phyloP scores from a whole-genome alignment of 2,329 filamentous ascomycete species.

The Curvularia lunata region DNA sequence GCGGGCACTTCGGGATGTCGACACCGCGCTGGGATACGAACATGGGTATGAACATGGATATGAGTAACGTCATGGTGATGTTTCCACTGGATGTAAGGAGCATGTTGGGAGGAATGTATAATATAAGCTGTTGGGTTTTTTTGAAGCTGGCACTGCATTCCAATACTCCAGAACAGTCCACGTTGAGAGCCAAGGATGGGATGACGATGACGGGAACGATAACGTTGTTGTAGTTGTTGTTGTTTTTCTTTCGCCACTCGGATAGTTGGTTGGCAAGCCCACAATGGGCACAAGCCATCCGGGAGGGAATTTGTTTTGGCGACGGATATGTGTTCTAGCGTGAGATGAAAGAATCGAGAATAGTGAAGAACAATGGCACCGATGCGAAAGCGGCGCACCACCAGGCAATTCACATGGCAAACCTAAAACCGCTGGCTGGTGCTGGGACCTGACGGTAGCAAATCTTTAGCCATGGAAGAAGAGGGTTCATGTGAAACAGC shows the following conservation, averaged over 20 bases:
- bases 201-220: background rate
- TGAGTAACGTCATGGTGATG: background rate
- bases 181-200: background rate
- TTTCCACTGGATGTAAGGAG: background rate
- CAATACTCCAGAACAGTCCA: background rate
- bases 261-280: background rate
- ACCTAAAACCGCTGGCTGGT: background rate
- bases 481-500: background rate
- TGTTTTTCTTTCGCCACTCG: background rate
- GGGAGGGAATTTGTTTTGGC: background rate
- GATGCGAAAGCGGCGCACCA: background rate
- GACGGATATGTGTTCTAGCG: background rate
- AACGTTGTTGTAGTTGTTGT: too few species aligned
- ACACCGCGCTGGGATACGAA: background rate
- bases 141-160: background rate
- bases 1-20: background rate
- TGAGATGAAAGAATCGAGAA: background rate
- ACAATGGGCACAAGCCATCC: background rate
- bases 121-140: background rate
- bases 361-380: background rate
- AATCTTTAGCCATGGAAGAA: background rate
- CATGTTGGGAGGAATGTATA: background rate
- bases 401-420: background rate
- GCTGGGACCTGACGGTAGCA: background rate
- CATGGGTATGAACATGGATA: background rate